A percentile compares a stretch with the other conserved stretches of the same genome.
Conservation (phyloP, 305 asterid species). For the Fraxinus sp. region DNA sequence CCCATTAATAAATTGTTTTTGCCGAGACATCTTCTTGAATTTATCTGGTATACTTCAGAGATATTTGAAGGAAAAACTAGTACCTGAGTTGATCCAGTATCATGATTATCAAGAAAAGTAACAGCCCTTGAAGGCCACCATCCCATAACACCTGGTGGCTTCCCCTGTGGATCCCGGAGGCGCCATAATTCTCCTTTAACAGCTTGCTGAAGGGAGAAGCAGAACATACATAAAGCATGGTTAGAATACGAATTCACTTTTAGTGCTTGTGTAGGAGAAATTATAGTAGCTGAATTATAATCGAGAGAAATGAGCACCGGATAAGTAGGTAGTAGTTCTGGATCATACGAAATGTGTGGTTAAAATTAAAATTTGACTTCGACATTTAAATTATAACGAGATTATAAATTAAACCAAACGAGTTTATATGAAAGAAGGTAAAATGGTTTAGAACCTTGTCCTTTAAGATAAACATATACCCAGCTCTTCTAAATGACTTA, state of each 20-base stretch:
- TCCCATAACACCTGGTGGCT: constrained; percentile 94
- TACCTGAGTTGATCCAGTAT: constrained; percentile 98
- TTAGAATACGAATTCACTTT: not conserved
- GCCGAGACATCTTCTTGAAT: not conserved
- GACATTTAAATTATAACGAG: not conserved
- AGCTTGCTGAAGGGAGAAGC: constrained; percentile 58
- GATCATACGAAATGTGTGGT: not conserved
- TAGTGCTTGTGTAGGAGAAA: not conserved
- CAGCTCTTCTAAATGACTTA: not conserved
- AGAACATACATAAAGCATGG: constrained; percentile 9
- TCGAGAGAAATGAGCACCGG: not conserved
- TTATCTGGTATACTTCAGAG: not conserved
- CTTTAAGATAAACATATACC: not conserved
- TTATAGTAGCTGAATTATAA: not conserved
- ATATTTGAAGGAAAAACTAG: constrained; percentile 1
- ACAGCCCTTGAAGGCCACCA: constrained; percentile 98
- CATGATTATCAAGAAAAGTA: constrained; percentile 92
- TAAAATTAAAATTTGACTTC: not conserved
- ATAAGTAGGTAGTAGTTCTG: not conserved
- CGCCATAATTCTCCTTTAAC: constrained; percentile 96
- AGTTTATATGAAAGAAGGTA: not conserved
- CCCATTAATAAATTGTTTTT: not conserved
- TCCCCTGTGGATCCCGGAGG: constrained; percentile 76
- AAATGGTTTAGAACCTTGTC: not conserved
- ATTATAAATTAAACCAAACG: not conserved